Evolutionary conservation across 345 rosid genomes (phyloP).

Genomic region (Stellera chamaejasme): DNA sequence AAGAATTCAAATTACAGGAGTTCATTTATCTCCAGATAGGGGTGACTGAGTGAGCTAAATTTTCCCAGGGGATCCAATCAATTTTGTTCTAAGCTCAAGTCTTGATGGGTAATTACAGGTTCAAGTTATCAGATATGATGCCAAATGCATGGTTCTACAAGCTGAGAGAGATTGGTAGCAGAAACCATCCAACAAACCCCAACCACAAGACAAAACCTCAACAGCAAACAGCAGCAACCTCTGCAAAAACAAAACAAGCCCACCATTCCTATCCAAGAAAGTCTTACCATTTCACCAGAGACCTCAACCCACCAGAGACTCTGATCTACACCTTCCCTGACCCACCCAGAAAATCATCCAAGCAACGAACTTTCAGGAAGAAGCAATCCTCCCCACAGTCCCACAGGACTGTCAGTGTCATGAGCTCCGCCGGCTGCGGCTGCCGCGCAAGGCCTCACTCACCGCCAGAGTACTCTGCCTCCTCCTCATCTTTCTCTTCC

Average conservation of each 20-base stretch:
- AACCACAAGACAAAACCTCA: constrained; percentile 14
- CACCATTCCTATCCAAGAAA: constrained; percentile 39
- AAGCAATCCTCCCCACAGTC: constrained; percentile 20
- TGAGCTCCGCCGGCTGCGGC: constrained; percentile 28
- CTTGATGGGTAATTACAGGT: constrained; percentile 67
- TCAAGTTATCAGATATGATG: constrained; percentile 69
- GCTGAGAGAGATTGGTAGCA: constrained; percentile 49
- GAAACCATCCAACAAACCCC: constrained; percentile 14
- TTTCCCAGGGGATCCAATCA: not conserved
- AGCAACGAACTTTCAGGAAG: constrained; percentile 14
- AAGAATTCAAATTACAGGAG: no score
- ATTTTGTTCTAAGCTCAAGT: not conserved
- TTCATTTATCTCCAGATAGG: not conserved
- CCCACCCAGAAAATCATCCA: constrained; percentile 35
- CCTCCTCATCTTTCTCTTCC: constrained; percentile 17
- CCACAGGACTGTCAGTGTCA: constrained; percentile 20
- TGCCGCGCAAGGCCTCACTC: constrained; percentile 30
- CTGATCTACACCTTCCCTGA: constrained; percentile 15
- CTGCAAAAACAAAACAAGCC: constrained; percentile 23
- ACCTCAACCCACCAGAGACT: constrained; percentile 17
- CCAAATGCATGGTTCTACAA: constrained; percentile 89
- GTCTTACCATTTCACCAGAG: constrained; percentile 57
- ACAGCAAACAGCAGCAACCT: constrained; percentile 8
- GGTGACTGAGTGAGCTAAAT: not conserved
- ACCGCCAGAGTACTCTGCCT: constrained; percentile 21